Conservation (phyloP, 805 yeast genomes). For the Hemisphaericaspora nanyangensis region DNA sequence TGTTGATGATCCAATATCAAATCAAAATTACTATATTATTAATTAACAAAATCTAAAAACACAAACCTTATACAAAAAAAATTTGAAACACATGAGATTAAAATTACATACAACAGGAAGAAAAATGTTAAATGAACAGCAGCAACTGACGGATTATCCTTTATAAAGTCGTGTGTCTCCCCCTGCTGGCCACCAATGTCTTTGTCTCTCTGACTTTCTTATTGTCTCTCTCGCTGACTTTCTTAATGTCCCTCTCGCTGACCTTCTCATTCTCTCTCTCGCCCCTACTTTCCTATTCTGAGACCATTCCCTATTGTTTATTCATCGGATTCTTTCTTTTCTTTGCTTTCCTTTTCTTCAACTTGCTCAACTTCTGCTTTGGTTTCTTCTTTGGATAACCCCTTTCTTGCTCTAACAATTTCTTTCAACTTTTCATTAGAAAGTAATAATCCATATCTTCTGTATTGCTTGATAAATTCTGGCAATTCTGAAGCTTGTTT, state of each 20-base stretch:
- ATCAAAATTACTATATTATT: too few relatives aligned
- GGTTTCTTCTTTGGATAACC: background rate
- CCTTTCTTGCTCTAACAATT: slow-evolving; percentile 39
- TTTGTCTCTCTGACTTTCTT: too few relatives aligned
- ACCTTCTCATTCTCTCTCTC: background rate
- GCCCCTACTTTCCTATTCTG: background rate
- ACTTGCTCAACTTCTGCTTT: slow-evolving; percentile 1
- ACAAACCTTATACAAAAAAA: background rate
- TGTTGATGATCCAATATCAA: too few relatives aligned
- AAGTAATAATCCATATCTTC: slow-evolving; percentile 61
- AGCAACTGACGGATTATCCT: too few relatives aligned
- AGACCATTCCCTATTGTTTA: background rate
- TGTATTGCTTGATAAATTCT: slow-evolving; percentile 54
- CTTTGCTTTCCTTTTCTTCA: slow-evolving; percentile 2
- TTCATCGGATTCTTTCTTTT: background rate
- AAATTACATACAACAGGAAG: too few relatives aligned
- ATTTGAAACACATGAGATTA: too few relatives aligned
- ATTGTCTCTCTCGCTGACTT: background rate
- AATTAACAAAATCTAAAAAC: too few relatives aligned
- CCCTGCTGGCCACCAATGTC: too few relatives aligned
- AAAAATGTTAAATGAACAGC: too few relatives aligned
- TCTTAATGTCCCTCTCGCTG: background rate
- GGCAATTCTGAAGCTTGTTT: slow-evolving; percentile 38
- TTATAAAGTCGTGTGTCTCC: too few relatives aligned
- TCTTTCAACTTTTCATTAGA: slow-evolving; percentile 38